Evolutionary conservation across 2,329 filamentous ascomycete species (phyloP).

Genomic region (Leptographium flavum): DNA sequence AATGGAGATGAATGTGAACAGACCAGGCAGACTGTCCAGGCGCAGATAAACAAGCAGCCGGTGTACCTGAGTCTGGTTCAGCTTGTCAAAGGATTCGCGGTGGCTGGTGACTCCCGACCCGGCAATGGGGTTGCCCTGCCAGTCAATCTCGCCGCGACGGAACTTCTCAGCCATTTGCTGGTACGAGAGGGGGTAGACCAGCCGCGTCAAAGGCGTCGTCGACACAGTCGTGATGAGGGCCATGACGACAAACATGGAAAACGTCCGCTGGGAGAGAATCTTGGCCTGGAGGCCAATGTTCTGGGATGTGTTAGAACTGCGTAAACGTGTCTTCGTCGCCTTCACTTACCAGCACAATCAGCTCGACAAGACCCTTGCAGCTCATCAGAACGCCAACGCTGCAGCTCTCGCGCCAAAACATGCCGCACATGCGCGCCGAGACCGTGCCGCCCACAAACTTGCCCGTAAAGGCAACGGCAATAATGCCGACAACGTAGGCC

Average conservation of each 20-base stretch:
- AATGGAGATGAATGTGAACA: constrained; percentile 71
- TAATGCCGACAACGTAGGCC: constrained; percentile 79
- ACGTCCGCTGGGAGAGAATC: constrained; percentile 67
- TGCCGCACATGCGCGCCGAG: constrained; percentile 59
- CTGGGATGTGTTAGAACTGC: constrained; percentile 16
- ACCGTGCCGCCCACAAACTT: constrained; percentile 76
- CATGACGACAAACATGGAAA: constrained; percentile 94
- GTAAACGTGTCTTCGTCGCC: neutral
- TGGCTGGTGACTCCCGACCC: constrained; percentile 15
- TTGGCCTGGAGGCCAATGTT: constrained; percentile 68
- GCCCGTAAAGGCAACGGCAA: constrained; percentile 65
- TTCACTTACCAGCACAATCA: constrained; percentile 71
- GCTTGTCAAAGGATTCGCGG: constrained; percentile 15
- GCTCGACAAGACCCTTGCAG: constrained; percentile 86
- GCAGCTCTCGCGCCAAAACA: constrained; percentile 83
- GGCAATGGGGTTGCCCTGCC: constrained; percentile 41
- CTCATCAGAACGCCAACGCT: constrained; percentile 87
- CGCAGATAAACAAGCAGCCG: constrained; percentile 69
- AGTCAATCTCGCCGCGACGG: constrained; percentile 81
- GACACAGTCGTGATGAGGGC: constrained; percentile 72
- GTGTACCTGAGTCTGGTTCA: constrained; percentile 31
- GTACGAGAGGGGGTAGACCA: constrained; percentile 56
- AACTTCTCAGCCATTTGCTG: constrained; percentile 36
- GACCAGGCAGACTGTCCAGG: constrained; percentile 67
- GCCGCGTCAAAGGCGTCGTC: constrained; percentile 62